A percentile compares a stretch with the other conserved stretches of the same genome.
Conservation (phyloP, 2,329 filamentous ascomycete genomes). For the Xylariaceae sp. region DNA sequence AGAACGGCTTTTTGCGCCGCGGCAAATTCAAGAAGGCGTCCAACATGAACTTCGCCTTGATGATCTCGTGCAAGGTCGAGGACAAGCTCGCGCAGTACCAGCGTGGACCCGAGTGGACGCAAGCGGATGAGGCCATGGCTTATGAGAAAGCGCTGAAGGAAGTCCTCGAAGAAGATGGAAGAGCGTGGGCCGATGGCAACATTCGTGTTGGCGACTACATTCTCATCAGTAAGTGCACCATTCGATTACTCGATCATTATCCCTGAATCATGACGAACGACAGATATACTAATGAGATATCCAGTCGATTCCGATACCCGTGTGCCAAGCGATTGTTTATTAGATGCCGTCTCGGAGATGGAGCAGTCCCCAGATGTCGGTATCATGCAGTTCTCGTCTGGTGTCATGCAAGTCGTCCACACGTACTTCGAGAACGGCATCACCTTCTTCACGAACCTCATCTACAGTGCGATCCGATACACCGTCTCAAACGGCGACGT, state of each 20-base stretch:
- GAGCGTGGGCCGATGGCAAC: slow-evolving; percentile 56
- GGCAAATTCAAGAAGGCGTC: slow-evolving; percentile 71
- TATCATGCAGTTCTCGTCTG: slow-evolving; percentile 67
- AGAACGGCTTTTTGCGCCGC: slow-evolving; percentile 50
- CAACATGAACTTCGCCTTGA: slow-evolving; percentile 69
- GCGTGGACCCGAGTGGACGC: slow-evolving; percentile 39
- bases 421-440: slow-evolving; percentile 67
- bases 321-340: slow-evolving; percentile 61
- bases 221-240: slow-evolving; percentile 43
- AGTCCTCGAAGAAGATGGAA: slow-evolving; percentile 48
- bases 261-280: not conserved
- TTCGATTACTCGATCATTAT: not conserved
- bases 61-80: slow-evolving; percentile 57
- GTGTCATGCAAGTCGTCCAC: slow-evolving; percentile 70
- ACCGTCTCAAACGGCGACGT: slow-evolving; percentile 66
- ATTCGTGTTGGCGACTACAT: slow-evolving; percentile 60
- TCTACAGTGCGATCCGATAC: slow-evolving; percentile 69
- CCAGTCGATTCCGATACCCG: slow-evolving; percentile 62
- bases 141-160: slow-evolving; percentile 47
- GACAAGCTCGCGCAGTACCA: slow-evolving; percentile 46
- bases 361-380: slow-evolving; percentile 63
- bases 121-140: slow-evolving; percentile 43
- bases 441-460: slow-evolving; percentile 73
- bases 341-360: slow-evolving; percentile 69
- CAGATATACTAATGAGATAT: slow-evolving; percentile 6